A percentile compares a stretch with the other conserved stretches of the same genome.
These are phyloP conservation scores for Pisolithus tinctorius DNA, from an alignment of 768 basidiomycete species.

Conservation along the genomic window DNA sequence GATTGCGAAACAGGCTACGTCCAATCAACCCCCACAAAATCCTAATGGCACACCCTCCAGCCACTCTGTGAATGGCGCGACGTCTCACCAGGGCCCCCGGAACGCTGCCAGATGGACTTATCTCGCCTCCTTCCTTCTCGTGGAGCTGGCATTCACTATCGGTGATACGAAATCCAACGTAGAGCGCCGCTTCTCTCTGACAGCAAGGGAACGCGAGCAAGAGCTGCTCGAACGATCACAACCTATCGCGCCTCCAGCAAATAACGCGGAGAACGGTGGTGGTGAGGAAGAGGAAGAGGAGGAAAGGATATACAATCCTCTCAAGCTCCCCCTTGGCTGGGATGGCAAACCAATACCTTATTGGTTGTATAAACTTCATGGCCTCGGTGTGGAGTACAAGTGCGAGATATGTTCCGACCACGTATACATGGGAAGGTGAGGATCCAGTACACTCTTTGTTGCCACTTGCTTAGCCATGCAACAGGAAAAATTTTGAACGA, in stretches of 20 bases:
- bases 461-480: slow-evolving; percentile 11
- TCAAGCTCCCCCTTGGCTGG: slow-evolving; percentile 95
- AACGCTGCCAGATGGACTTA: slow-evolving; percentile 67
- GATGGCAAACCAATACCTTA: slow-evolving; percentile 99
- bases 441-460: slow-evolving; percentile 1
- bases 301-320: slow-evolving; percentile 95
- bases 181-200: slow-evolving; percentile 92
- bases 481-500: slow-evolving; percentile 90
- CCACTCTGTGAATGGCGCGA: slow-evolving; percentile 28
- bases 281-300: slow-evolving; percentile 84
- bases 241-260: slow-evolving; percentile 42
- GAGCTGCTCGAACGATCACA: slow-evolving; percentile 71
- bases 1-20: slow-evolving; percentile 58
- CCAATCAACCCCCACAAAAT: slow-evolving; percentile 29
- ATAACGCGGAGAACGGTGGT: slow-evolving; percentile 29
- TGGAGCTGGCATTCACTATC: slow-evolving; percentile 54
- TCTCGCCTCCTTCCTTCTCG: slow-evolving; percentile 62
- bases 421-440: slow-evolving; percentile 90
- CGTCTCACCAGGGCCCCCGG: slow-evolving; percentile 42
- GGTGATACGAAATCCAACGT: slow-evolving; percentile 94
- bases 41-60: slow-evolving; percentile 25
- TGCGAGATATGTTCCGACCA: slow-evolving; percentile 98
- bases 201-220: slow-evolving; percentile 95
- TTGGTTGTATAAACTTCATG: slow-evolving; percentile 97
- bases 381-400: slow-evolving; percentile 93